Percentiles rank a stretch among this genome's conserved stretches.
Conservation (phyloP, 768 basidiomycete genomes). For the Pluteus cervinus region DNA sequence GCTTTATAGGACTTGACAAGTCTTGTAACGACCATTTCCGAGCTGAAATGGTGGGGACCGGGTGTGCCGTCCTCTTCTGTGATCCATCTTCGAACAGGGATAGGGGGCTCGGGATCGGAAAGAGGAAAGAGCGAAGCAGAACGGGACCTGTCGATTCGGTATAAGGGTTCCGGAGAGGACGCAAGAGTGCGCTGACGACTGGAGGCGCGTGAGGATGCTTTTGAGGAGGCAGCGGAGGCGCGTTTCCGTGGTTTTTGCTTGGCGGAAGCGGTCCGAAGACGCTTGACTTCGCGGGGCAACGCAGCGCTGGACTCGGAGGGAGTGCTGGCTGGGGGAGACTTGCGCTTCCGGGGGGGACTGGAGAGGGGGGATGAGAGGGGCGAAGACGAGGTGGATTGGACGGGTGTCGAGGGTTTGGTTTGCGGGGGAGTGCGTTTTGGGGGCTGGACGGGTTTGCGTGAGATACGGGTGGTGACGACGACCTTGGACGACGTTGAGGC, state of each 20-base stretch:
- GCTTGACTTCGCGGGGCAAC: constrained; percentile 34
- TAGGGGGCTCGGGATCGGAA: constrained; percentile 26
- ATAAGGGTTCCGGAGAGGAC: constrained; percentile 51
- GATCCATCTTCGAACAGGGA: constrained; percentile 43
- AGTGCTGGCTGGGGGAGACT: constrained; percentile 19
- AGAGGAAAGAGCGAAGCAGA: constrained; percentile 52
- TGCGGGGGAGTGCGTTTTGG: constrained; percentile 11
- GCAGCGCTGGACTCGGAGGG: constrained; percentile 10
- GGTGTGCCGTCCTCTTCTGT: constrained; percentile 45
- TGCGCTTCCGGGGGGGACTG: constrained; percentile 30
- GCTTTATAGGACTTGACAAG: constrained; percentile 65
- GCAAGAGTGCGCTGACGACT: constrained; percentile 34
- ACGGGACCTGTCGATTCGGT: constrained; percentile 54
- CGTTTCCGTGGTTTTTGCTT: constrained; percentile 24
- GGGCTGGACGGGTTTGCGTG: constrained; percentile 15
- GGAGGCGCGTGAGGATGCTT: constrained; percentile 34
- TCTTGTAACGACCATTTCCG: constrained; percentile 54
- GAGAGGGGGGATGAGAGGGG: constrained; percentile 22
- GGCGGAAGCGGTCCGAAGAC: constrained; percentile 23
- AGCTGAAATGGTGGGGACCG: constrained; percentile 50
- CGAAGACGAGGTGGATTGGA: constrained; percentile 14
- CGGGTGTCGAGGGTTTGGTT: constrained; percentile 8
- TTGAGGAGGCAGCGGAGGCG: constrained; percentile 26
- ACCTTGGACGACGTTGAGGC: constrained; percentile 23
- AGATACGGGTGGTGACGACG: constrained; percentile 26